Evolutionary conservation across 2,329 filamentous ascomycete genomes (phyloP).

Genomic region (Pseudogymnoascus sp.): DNA sequence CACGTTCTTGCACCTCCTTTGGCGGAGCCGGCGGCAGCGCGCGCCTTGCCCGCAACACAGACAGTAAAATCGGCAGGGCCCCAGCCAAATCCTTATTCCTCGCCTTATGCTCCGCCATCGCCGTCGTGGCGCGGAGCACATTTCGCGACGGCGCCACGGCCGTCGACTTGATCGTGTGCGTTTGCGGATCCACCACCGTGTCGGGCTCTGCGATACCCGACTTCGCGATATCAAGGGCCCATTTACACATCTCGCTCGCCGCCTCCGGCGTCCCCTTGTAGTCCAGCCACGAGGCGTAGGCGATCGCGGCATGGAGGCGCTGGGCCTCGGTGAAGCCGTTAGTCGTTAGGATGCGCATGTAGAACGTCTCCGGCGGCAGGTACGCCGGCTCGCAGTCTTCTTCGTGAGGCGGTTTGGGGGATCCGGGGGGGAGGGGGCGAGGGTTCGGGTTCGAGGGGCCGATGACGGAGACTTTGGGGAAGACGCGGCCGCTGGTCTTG

Average conservation of each 20-base stretch:
- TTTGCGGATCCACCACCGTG: slow-evolving; percentile 52
- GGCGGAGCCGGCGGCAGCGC: slow-evolving; percentile 39
- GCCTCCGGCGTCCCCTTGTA: slow-evolving; percentile 62
- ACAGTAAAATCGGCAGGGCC: slow-evolving; percentile 79
- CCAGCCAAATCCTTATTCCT: slow-evolving; percentile 55
- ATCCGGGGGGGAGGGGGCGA: slow-evolving; percentile 60
- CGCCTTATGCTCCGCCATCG: slow-evolving; percentile 72
- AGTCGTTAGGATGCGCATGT: slow-evolving; percentile 74
- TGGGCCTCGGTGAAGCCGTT: slow-evolving; percentile 73
- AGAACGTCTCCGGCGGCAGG: slow-evolving; percentile 66
- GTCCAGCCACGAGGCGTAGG: slow-evolving; percentile 79
- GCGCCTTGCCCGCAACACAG: slow-evolving; percentile 72
- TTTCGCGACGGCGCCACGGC: slow-evolving; percentile 60
- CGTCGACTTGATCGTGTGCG: slow-evolving; percentile 56
- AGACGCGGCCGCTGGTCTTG: slow-evolving; percentile 55
- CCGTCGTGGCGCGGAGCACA: slow-evolving; percentile 66
- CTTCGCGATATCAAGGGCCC: slow-evolving; percentile 69
- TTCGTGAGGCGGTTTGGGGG: slow-evolving; percentile 58
- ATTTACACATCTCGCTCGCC: slow-evolving; percentile 65
- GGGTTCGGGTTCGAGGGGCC: slow-evolving; percentile 81
- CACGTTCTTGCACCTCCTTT: slow-evolving; percentile 16
- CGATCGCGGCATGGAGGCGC: slow-evolving; percentile 71
- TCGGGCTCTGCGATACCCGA: slow-evolving; percentile 41
- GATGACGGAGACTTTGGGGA: slow-evolving; percentile 65
- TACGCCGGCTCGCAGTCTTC: slow-evolving; percentile 68